Percentiles rank a stretch among this genome's conserved stretches.
These are phyloP conservation scores for Withania somnifera DNA, from an alignment of 305 asterid species.

Conservation along the genomic window DNA sequence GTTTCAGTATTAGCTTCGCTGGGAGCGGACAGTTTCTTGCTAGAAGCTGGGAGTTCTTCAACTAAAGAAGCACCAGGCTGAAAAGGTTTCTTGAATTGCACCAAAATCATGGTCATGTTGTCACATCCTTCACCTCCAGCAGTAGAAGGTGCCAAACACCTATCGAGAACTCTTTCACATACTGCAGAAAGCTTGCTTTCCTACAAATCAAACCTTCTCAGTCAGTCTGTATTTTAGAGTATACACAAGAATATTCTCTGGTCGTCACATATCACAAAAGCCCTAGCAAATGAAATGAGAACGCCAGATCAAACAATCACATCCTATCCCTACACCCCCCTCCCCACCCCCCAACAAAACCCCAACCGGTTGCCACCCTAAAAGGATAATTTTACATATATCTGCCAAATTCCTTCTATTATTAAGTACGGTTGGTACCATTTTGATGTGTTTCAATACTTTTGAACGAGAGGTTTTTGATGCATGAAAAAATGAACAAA, in stretches of 20 bases:
- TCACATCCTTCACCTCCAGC: slow-evolving; percentile 94
- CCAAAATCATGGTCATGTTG: slow-evolving; percentile 95
- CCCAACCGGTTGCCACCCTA: neutral
- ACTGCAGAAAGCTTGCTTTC: slow-evolving; percentile 71
- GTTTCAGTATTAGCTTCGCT: slow-evolving; percentile 20
- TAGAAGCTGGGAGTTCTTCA: slow-evolving; percentile 7
- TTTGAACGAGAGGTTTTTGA: no score
- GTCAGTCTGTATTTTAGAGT: neutral
- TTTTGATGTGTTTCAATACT: no score
- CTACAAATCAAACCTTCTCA: slow-evolving; percentile 28
- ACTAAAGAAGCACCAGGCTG: slow-evolving; percentile 11
- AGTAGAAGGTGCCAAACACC: slow-evolving; percentile 88
- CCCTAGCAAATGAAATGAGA: neutral
- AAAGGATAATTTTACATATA: no score
- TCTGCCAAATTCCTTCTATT: no score
- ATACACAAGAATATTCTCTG: neutral
- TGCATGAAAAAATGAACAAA: neutral
- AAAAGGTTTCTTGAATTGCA: slow-evolving; percentile 53
- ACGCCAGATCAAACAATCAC: neutral
- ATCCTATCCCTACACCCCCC: neutral
- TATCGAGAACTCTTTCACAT: slow-evolving; percentile 76
- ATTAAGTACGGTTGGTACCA: no score
- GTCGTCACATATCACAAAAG: neutral
- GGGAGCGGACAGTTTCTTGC: slow-evolving; percentile 19
- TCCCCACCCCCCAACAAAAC: neutral